phyloP scores from a whole-genome alignment of 1,139 yeast species.

The Saccharomyces hybrid region DNA sequence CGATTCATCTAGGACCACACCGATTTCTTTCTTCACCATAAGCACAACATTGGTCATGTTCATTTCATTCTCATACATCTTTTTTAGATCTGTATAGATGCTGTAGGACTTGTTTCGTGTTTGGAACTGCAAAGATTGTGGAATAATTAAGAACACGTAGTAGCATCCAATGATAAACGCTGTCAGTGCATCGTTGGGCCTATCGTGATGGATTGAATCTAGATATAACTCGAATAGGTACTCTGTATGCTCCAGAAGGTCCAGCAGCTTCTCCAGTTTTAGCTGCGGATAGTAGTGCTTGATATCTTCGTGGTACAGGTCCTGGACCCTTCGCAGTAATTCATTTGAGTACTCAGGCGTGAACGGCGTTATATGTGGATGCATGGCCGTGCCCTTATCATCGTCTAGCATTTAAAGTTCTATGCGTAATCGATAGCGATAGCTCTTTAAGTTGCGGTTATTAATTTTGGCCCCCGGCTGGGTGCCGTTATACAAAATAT shows the following conservation, averaged over 20 bases:
- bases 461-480: constrained; percentile 1
- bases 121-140: constrained; percentile 36
- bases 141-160: constrained; percentile 33
- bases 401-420: not conserved
- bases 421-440: constrained; percentile 1
- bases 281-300: constrained; percentile 25
- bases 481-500: constrained; percentile 1
- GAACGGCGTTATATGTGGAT: constrained; percentile 13
- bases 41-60: constrained; percentile 34
- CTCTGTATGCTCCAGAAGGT: constrained; percentile 31
- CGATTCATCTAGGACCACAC: constrained; percentile 23
- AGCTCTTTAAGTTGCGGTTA: not conserved
- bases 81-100: constrained; percentile 32
- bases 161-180: constrained; percentile 34
- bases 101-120: constrained; percentile 35
- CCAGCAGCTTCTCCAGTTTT: constrained; percentile 29
- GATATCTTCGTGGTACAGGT: constrained; percentile 29
- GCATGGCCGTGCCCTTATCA: not conserved
- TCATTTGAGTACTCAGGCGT: constrained; percentile 36
- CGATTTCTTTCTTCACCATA: constrained; percentile 32
- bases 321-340: constrained; percentile 26
- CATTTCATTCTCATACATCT: constrained; percentile 32
- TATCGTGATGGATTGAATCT: constrained; percentile 12
- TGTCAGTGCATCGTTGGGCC: constrained; percentile 24
- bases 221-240: constrained; percentile 28